These are phyloP conservation scores for Centella asiatica DNA, from an alignment of 129 eudicot genomes.

Conservation along the genomic window DNA sequence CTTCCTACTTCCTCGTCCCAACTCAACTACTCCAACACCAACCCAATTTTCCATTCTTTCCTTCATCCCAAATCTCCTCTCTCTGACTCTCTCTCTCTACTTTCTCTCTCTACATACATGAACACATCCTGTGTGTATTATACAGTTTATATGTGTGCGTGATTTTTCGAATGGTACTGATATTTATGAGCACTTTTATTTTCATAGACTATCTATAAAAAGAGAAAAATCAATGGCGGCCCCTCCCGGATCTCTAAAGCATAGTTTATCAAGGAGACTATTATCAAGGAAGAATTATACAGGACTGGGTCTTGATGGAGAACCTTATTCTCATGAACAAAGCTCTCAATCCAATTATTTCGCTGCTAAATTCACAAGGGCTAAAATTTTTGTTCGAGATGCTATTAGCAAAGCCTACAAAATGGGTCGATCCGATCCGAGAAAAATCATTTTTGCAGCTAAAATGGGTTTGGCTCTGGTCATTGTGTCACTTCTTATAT, in stretches of 20 bases:
- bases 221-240: conserved; percentile 29
- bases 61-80: background rate
- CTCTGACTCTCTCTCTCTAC: background rate
- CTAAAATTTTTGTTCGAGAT: conserved; percentile 22
- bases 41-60: background rate
- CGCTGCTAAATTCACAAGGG: conserved; percentile 23
- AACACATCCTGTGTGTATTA: too few species aligned
- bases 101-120: background rate
- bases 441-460: conserved; percentile 60
- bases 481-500: conserved; percentile 62
- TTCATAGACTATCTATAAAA: background rate
- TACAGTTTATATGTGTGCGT: background rate
- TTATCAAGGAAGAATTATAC: conserved; percentile 31
- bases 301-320: conserved; percentile 32
- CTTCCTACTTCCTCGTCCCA: too few species aligned
- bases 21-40: background rate
- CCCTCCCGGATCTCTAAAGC: conserved; percentile 36
- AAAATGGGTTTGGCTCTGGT: conserved; percentile 73
- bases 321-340: background rate
- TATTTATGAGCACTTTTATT: background rate
- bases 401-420: conserved; percentile 28
- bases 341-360: background rate
- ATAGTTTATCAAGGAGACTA: conserved; percentile 36
- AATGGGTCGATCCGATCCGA: conserved; percentile 75
- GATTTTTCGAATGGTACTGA: background rate